These are phyloP conservation scores for Eremothecium cymbalariae DNA, from an alignment of 1,139 yeast species.

Conservation along the genomic window DNA sequence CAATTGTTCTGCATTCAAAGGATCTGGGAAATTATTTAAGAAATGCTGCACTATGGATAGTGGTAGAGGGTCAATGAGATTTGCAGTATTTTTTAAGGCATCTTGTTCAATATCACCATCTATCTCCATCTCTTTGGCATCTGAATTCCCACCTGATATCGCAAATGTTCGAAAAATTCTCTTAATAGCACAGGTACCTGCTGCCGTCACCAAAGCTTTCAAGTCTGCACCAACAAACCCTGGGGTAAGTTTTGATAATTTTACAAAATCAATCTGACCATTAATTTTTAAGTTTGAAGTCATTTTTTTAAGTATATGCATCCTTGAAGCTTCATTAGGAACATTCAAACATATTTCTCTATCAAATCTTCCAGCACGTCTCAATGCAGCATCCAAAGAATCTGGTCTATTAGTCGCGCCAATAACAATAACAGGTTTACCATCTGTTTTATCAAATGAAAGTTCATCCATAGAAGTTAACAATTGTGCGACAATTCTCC, in stretches of 20 bases:
- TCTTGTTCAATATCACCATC: constrained; percentile 29
- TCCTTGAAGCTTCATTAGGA: constrained; percentile 80
- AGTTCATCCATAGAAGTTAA: constrained; percentile 91
- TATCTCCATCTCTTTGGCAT: constrained; percentile 36
- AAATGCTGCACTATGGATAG: constrained; percentile 68
- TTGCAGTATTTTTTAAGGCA: constrained; percentile 28
- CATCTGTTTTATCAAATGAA: constrained; percentile 77
- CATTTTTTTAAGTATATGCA: constrained; percentile 69
- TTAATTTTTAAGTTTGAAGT: constrained; percentile 56
- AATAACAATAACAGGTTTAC: constrained; percentile 88
- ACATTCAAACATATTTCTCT: constrained; percentile 89
- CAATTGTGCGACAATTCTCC: constrained; percentile 91
- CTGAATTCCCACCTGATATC: constrained; percentile 9
- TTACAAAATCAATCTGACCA: constrained; percentile 61
- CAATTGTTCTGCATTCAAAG: constrained; percentile 67
- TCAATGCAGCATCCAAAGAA: constrained; percentile 86
- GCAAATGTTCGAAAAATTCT: constrained; percentile 56
- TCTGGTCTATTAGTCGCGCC: constrained; percentile 99
- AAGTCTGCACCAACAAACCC: constrained; percentile 98
- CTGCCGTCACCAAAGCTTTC: constrained; percentile 88
- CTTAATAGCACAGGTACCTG: constrained; percentile 91
- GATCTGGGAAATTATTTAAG: constrained; percentile 65
- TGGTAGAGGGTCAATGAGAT: constrained; percentile 30
- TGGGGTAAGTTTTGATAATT: constrained; percentile 86
- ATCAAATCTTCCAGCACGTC: constrained; percentile 96